Evolutionary conservation across 2,329 filamentous ascomycete genomes (phyloP).

Genomic region (Paraphaeosphaeria sporulosa): DNA sequence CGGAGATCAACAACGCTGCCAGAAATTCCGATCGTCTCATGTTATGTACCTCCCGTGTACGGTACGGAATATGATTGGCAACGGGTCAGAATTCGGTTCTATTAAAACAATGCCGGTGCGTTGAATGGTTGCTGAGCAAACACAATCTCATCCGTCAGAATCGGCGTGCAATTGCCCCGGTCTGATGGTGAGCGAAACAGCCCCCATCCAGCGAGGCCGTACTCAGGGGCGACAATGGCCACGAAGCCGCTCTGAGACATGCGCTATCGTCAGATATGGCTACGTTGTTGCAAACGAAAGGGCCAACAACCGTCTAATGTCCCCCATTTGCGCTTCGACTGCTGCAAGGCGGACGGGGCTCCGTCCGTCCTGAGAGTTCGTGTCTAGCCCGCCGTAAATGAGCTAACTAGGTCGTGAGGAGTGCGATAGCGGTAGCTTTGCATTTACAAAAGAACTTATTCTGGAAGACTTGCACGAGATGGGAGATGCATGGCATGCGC

Average conservation of each 20-base stretch:
- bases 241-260: conserved; percentile 30
- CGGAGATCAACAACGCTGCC: conserved; percentile 28
- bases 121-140: conserved; percentile 20
- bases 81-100: conserved; percentile 19
- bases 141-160: conserved; percentile 37
- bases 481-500: conserved; percentile 27
- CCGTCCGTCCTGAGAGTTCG: conserved; percentile 4
- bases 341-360: conserved; percentile 17
- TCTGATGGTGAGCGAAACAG: conserved; percentile 12
- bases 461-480: conserved; percentile 36
- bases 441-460: conserved; percentile 23
- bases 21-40: conserved; percentile 28
- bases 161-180: conserved; percentile 32
- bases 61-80: conserved; percentile 31
- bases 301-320: conserved; percentile 17
- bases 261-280: conserved; percentile 13
- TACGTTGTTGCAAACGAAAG: conserved; percentile 21
- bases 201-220: conserved; percentile 17
- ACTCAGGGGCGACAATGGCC: conserved; percentile 28
- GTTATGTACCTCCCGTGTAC: conserved; percentile 20
- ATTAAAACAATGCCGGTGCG: conserved; percentile 16
- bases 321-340: conserved; percentile 18
- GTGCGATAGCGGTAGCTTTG: conserved; percentile 10
- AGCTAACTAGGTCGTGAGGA: neutral
- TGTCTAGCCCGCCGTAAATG: neutral